Evolutionary conservation across 768 basidiomycete species (phyloP).

Genomic region (Dioszegia aurantiaca): DNA sequence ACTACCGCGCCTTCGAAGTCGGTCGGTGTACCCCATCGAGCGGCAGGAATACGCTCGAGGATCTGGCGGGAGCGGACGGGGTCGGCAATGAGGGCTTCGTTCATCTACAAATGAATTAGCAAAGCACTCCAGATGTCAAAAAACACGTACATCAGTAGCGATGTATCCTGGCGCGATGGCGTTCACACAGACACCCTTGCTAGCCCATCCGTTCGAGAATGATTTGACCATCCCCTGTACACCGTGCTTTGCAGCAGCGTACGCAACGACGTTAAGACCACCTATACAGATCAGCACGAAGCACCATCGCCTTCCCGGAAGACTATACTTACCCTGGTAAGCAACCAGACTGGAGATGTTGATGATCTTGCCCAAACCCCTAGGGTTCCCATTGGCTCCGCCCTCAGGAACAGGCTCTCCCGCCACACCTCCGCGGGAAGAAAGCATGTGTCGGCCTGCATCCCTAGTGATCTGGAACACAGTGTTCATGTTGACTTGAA

Average conservation of each 20-base stretch:
- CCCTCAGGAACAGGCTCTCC: slow-evolving; percentile 43
- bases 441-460: slow-evolving; percentile 84
- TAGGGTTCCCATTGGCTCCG: slow-evolving; percentile 42
- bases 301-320: not conserved
- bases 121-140: not conserved
- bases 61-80: slow-evolving; percentile 69
- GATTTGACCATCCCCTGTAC: slow-evolving; percentile 72
- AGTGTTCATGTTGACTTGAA: slow-evolving; percentile 83
- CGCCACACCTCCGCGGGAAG: slow-evolving; percentile 55
- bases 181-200: slow-evolving; percentile 82
- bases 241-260: slow-evolving; percentile 80
- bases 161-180: slow-evolving; percentile 85
- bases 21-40: slow-evolving; percentile 67
- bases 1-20: slow-evolving; percentile 74
- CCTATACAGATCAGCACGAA: slow-evolving; percentile 16
- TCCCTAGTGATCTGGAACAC: slow-evolving; percentile 80
- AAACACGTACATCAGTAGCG: slow-evolving; percentile 75
- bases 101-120: slow-evolving; percentile 56
- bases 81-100: slow-evolving; percentile 64
- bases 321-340: slow-evolving; percentile 43
- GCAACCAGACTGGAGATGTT: slow-evolving; percentile 61
- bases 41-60: slow-evolving; percentile 69
- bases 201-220: slow-evolving; percentile 89
- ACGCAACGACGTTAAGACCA: slow-evolving; percentile 76
- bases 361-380: slow-evolving; percentile 66